A percentile compares a stretch with the other conserved stretches of the same genome.
Evolutionary conservation across 805 yeast species (phyloP).

Genomic region (Torulaspora indica): DNA sequence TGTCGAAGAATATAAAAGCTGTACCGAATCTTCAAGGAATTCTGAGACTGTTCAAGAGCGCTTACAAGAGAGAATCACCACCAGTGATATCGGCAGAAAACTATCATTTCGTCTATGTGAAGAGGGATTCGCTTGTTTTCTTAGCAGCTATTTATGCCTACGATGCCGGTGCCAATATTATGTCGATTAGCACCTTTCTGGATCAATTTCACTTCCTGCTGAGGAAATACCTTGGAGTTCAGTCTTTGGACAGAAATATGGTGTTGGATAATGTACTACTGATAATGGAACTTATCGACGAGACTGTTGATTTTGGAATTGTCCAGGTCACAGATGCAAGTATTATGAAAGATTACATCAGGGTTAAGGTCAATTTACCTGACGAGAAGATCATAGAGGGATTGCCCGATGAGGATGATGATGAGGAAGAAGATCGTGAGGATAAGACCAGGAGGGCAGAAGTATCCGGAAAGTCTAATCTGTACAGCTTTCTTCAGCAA

Average conservation of each 20-base stretch:
- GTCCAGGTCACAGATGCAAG: constrained; percentile 79
- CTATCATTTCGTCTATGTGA: constrained; percentile 24
- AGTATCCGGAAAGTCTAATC: constrained; percentile 4
- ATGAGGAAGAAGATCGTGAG: constrained; percentile 14
- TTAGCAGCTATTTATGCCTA: constrained; percentile 19
- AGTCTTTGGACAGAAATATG: constrained; percentile 48
- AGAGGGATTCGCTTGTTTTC: constrained; percentile 27
- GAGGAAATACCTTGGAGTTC: constrained; percentile 24
- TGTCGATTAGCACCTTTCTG: constrained; percentile 26
- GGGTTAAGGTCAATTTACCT: constrained; percentile 47
- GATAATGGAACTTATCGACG: constrained; percentile 80
- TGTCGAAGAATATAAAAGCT: constrained; percentile 27
- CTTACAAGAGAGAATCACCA: constrained; percentile 14
- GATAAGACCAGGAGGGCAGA: constrained; percentile 7
- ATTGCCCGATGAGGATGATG: constrained; percentile 10
- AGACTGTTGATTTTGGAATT: constrained; percentile 84
- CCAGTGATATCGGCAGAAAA: constrained; percentile 19
- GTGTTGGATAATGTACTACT: constrained; percentile 69
- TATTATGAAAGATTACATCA: constrained; percentile 71
- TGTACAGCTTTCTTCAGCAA: constrained; percentile 11
- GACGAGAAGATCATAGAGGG: constrained; percentile 26
- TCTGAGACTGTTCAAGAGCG: constrained; percentile 20
- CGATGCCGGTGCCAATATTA: constrained; percentile 17
- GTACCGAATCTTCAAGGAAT: constrained; percentile 24
- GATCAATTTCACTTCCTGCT: constrained; percentile 28